Evolutionary conservation across 345 rosid species (phyloP).

Genomic region (Brassica incana): DNA sequence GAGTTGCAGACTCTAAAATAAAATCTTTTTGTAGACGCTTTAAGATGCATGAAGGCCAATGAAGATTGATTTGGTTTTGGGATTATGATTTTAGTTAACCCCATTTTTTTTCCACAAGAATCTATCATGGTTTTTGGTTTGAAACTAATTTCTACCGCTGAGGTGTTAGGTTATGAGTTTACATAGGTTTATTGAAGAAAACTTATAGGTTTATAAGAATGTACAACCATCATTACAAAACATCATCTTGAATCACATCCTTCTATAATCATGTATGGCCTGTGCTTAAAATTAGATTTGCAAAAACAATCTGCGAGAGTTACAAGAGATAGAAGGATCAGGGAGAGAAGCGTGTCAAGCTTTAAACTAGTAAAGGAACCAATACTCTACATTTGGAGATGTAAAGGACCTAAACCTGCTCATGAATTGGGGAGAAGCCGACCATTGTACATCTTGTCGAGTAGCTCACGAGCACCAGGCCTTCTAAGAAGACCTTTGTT

Average conservation of each 20-base stretch:
- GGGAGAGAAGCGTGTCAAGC: not conserved
- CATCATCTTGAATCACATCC: not conserved
- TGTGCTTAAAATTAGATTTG: slow-evolving; percentile 6
- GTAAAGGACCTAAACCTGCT: slow-evolving; percentile 26
- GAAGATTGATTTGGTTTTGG: not conserved
- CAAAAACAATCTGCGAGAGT: slow-evolving; percentile 10
- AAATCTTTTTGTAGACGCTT: no score
- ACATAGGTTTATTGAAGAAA: not conserved
- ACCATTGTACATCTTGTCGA: slow-evolving; percentile 92
- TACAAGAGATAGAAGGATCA: slow-evolving; percentile 1
- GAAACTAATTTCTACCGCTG: not conserved
- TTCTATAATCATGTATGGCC: slow-evolving; percentile 5
- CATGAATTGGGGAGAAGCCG: slow-evolving; percentile 74
- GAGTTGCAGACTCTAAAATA: no score
- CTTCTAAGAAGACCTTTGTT: slow-evolving; percentile 91
- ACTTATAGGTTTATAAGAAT: not conserved
- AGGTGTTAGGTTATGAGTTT: not conserved
- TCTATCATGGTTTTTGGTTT: not conserved
- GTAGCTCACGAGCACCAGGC: slow-evolving; percentile 80
- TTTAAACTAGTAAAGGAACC: not conserved
- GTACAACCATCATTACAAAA: slow-evolving; percentile 10
- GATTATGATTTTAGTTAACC: not conserved
- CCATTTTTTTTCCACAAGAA: no score
- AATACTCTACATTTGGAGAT: not conserved
- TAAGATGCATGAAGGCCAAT: not conserved